Evolutionary conservation across 768 basidiomycete species (phyloP).

Genomic region (Scleroderma citrinum): DNA sequence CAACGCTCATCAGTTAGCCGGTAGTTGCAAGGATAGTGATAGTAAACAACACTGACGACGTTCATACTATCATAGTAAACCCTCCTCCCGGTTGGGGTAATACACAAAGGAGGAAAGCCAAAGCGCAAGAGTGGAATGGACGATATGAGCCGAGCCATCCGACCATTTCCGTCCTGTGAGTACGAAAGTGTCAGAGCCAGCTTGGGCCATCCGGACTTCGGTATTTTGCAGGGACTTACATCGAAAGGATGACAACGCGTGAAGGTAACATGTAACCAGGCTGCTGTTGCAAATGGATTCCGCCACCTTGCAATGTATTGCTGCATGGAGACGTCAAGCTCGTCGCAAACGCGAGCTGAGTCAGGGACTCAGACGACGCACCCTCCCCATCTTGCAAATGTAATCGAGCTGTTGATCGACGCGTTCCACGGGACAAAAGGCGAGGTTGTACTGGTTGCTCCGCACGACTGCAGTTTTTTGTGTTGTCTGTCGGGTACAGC

Average conservation of each 20-base stretch:
- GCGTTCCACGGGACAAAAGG: conserved; percentile 24
- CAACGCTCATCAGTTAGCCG: background rate
- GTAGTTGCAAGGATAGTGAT: no score
- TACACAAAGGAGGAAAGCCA: conserved; percentile 28
- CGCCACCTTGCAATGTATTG: conserved; percentile 34
- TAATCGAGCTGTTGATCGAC: conserved; percentile 30
- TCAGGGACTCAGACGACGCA: conserved; percentile 5
- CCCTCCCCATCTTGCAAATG: conserved; percentile 31
- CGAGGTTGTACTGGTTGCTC: conserved; percentile 29
- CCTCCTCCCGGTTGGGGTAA: conserved; percentile 18
- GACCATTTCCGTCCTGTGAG: conserved; percentile 30
- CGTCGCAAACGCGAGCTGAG: background rate
- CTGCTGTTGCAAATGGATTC: conserved; percentile 32
- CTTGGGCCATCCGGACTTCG: background rate
- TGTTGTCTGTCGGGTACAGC: conserved; percentile 22
- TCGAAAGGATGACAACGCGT: conserved; percentile 32
- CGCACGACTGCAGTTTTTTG: conserved; percentile 26
- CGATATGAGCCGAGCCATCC: conserved; percentile 28
- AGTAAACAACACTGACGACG: conserved; percentile 13
- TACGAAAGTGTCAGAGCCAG: background rate
- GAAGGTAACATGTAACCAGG: conserved; percentile 31
- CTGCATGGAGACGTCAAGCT: conserved; percentile 8
- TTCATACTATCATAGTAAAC: conserved; percentile 30
- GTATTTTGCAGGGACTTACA: conserved; percentile 13
- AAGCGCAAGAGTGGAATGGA: conserved; percentile 30